These are phyloP conservation scores for Colletotrichum sp. DNA, from an alignment of 2,329 filamentous ascomycete genomes.

Conservation along the genomic window DNA sequence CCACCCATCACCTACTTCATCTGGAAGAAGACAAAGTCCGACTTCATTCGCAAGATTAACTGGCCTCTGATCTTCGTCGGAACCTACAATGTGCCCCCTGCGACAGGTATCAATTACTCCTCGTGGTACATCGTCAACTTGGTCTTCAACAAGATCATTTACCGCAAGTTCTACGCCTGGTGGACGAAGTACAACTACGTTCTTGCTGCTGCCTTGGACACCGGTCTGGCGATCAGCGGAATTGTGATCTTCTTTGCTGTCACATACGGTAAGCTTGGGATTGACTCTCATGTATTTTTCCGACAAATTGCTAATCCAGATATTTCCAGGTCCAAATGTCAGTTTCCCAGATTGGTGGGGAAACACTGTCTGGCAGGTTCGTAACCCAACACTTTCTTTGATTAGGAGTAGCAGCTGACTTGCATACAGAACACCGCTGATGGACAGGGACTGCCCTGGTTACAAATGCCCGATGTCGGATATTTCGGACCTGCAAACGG, in stretches of 20 bases:
- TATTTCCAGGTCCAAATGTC: conserved; percentile 42
- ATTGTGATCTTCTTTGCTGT: conserved; percentile 53
- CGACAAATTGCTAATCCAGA: conserved; percentile 27
- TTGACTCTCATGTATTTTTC: conserved; percentile 30
- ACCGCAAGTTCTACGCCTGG: conserved; percentile 56
- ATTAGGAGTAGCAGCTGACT: neutral
- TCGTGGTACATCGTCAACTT: conserved; percentile 60
- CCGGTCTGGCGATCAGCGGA: conserved; percentile 60
- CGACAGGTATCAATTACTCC: conserved; percentile 60
- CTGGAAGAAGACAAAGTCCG: conserved; percentile 50
- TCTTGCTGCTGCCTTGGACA: conserved; percentile 62
- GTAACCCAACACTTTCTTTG: neutral
- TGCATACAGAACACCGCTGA: conserved; percentile 4
- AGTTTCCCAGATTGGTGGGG: conserved; percentile 58
- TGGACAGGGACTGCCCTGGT: neutral
- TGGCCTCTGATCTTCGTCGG: conserved; percentile 60
- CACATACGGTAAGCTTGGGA: conserved; percentile 41
- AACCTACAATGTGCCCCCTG: conserved; percentile 55
- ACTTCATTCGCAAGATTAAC: conserved; percentile 52
- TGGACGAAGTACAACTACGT: conserved; percentile 66
- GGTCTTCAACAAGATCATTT: conserved; percentile 60
- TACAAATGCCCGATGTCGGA: conserved; percentile 1
- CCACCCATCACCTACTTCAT: conserved; percentile 54
- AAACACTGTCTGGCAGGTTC: conserved; percentile 35
- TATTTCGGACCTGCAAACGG: conserved; percentile 15